Conservation (phyloP, 108 stramenopile species). For the Aurantiochytrium sp. region DNA sequence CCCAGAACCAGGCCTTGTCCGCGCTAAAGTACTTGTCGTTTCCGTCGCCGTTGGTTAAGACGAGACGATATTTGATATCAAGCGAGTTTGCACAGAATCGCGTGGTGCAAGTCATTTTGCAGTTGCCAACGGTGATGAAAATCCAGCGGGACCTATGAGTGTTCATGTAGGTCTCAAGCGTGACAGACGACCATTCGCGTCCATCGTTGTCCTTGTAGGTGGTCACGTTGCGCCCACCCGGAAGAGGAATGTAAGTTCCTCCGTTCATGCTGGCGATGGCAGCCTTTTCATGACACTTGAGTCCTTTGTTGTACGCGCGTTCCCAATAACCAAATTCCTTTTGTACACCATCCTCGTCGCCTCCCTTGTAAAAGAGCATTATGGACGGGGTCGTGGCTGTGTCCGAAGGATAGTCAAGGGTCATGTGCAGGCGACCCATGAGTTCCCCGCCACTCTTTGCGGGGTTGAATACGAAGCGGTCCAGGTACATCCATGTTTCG, state of each 20-base stretch:
- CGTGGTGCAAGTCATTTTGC: background rate
- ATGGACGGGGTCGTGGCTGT: background rate
- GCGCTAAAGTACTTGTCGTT: conserved; percentile 18
- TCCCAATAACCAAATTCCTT: background rate
- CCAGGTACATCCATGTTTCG: conserved; percentile 7
- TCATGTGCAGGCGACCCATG: background rate
- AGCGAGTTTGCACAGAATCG: background rate
- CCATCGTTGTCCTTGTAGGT: background rate
- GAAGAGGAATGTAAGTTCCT: background rate
- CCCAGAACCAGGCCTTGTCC: background rate
- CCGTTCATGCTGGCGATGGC: background rate
- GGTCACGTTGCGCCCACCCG: background rate
- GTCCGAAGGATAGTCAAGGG: background rate
- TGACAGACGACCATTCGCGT: background rate
- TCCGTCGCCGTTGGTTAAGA: conserved; percentile 5
- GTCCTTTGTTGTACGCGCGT: background rate
- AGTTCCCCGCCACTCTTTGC: background rate
- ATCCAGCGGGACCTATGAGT: background rate
- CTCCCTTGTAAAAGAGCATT: conserved; percentile 3
- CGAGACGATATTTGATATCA: background rate
- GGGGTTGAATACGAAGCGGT: background rate
- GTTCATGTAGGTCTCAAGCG: background rate
- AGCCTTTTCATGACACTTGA: background rate
- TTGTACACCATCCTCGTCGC: background rate
- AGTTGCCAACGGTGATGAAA: background rate